A percentile compares a stretch with the other conserved stretches of the same genome.
Evolutionary conservation across 2,329 filamentous ascomycete genomes (phyloP).

Genomic region (Byssochlamys sp.): DNA sequence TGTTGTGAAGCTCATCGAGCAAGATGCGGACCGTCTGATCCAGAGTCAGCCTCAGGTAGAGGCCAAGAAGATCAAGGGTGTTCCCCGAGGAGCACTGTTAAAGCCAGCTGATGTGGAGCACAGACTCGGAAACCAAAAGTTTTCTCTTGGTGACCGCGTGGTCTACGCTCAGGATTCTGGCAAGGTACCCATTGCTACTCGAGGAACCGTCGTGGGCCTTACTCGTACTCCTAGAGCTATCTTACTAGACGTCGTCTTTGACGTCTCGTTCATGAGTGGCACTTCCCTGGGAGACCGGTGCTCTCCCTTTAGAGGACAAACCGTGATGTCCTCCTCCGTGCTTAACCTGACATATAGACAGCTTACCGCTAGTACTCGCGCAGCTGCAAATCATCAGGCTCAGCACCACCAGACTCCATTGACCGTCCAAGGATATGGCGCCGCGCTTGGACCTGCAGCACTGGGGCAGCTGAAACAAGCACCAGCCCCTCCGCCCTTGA

Average conservation of each 20-base stretch:
- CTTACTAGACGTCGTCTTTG: slow-evolving; percentile 85
- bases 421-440: slow-evolving; percentile 48
- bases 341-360: slow-evolving; percentile 79
- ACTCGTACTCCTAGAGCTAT: slow-evolving; percentile 75
- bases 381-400: slow-evolving; percentile 38
- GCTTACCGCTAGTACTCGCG: slow-evolving; percentile 51
- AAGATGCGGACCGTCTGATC: slow-evolving; percentile 57
- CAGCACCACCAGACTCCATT: slow-evolving; percentile 48
- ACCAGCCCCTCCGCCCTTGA: slow-evolving; percentile 46
- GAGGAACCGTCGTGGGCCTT: slow-evolving; percentile 89
- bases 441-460: slow-evolving; percentile 48
- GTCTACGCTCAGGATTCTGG: slow-evolving; percentile 88
- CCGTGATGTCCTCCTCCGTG: slow-evolving; percentile 76
- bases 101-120: slow-evolving; percentile 96
- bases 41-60: slow-evolving; percentile 45
- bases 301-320: slow-evolving; percentile 86
- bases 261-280: slow-evolving; percentile 92
- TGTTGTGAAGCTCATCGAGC: slow-evolving; percentile 70
- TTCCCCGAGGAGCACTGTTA: slow-evolving; percentile 77
- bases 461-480: slow-evolving; percentile 53
- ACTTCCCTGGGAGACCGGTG: slow-evolving; percentile 84
- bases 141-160: slow-evolving; percentile 77
- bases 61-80: slow-evolving; percentile 63
- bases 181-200: slow-evolving; percentile 83
- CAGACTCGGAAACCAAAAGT: slow-evolving; percentile 73